Percentiles rank a stretch among this genome's conserved stretches.
Conservation (phyloP, 306 rosid genomes). For the Castanea crenata region DNA sequence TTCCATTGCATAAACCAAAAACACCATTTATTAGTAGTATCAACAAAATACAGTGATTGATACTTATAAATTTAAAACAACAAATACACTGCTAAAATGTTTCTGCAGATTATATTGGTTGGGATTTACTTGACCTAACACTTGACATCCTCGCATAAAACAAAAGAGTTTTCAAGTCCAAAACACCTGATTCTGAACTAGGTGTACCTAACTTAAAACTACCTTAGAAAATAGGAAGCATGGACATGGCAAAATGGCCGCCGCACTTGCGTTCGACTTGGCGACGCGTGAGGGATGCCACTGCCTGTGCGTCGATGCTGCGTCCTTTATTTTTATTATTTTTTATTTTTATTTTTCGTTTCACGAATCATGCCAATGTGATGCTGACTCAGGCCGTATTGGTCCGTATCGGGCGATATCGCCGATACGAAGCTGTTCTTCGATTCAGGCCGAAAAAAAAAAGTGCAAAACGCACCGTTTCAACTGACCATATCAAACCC, state of each 20-base stretch:
- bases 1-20: not conserved
- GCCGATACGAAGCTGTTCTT: too few relatives aligned
- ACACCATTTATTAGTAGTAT: not conserved
- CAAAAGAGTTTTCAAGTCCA: not conserved
- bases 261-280: too few relatives aligned
- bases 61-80: not conserved
- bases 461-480: too few relatives aligned
- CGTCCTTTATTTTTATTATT: too few relatives aligned
- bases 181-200: not conserved
- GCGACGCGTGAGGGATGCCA: too few relatives aligned
- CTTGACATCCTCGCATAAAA: not conserved
- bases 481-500: too few relatives aligned
- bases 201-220: not conserved
- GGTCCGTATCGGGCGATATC: too few relatives aligned
- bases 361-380: accelerated
- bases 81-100: not conserved
- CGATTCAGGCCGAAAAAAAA: too few relatives aligned
- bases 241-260: too few relatives aligned
- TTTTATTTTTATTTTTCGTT: too few relatives aligned
- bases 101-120: not conserved
- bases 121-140: not conserved
- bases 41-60: not conserved
- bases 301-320: too few relatives aligned
- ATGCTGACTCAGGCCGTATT: too few relatives aligned
- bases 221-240: not conserved